Evolutionary conservation across 2,329 filamentous ascomycete species (phyloP).

Genomic region (Cordyceps farinosa): DNA sequence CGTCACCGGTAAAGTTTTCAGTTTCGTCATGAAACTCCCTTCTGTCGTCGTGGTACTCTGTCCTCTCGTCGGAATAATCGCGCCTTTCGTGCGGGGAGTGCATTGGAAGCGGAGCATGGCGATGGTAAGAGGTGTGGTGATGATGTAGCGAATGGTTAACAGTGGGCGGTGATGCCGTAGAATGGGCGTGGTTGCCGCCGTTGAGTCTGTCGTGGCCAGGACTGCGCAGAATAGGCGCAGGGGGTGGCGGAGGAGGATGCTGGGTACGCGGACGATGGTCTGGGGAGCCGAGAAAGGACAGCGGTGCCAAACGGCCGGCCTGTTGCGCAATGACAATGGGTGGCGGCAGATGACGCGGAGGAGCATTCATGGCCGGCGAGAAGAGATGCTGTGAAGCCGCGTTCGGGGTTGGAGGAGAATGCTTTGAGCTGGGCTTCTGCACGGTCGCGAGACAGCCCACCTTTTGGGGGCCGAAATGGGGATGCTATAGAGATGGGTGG

Average conservation of each 20-base stretch:
- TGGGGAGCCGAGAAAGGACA: conserved; percentile 12
- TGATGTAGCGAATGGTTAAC: conserved; percentile 4
- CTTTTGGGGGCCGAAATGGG: conserved; percentile 7
- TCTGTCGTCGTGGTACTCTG: conserved; percentile 12
- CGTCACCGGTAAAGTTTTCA: conserved; percentile 24
- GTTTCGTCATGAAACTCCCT: conserved; percentile 16
- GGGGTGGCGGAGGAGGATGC: conserved; percentile 10
- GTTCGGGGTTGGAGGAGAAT: background rate
- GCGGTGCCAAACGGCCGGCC: conserved; percentile 15
- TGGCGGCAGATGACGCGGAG: conserved; percentile 16
- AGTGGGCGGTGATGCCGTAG: conserved; percentile 5
- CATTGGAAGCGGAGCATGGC: conserved; percentile 8
- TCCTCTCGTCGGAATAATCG: conserved; percentile 9
- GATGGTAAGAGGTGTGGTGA: conserved; percentile 10
- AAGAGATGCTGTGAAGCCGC: background rate
- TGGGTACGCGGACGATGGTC: conserved; percentile 6
- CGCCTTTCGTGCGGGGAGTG: conserved; percentile 7
- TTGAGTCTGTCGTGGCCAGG: conserved; percentile 11
- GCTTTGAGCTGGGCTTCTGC: background rate
- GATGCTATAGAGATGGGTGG: background rate
- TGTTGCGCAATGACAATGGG: conserved; percentile 17
- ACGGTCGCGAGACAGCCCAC: conserved; percentile 13
- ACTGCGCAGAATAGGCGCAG: conserved; percentile 7
- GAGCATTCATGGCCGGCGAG: conserved; percentile 10
- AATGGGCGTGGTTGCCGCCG: background rate